phyloP scores from a whole-genome alignment of 2,329 filamentous ascomycete species.

The Penicillium sp. region DNA sequence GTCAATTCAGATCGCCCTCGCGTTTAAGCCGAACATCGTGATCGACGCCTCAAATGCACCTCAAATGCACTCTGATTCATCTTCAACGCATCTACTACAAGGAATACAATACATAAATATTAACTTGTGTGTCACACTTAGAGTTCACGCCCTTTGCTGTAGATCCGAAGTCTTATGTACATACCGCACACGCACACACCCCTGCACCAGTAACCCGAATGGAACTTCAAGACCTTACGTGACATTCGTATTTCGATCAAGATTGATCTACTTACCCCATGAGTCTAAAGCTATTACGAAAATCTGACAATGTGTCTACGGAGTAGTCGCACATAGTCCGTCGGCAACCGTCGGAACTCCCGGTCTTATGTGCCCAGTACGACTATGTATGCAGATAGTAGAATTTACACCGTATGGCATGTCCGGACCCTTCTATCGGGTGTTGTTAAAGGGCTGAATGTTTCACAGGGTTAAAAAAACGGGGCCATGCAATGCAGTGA shows the following conservation, averaged over 20 bases:
- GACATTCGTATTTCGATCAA: not conserved
- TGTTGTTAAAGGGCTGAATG: not conserved
- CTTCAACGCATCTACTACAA: not conserved
- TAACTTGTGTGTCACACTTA: slow-evolving; percentile 3
- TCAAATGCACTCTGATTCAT: not conserved
- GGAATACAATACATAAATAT: not conserved
- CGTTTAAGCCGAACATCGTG: not conserved
- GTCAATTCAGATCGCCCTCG: slow-evolving; percentile 1
- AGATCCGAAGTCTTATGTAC: not conserved
- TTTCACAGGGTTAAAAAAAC: not conserved
- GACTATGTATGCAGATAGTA: not conserved
- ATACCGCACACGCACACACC: not conserved
- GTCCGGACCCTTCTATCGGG: too few relatives aligned
- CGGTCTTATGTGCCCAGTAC: not conserved
- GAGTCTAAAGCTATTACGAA: not conserved
- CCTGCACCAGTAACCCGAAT: not conserved
- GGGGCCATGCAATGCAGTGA: slow-evolving; percentile 3
- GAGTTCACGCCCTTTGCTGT: slow-evolving; percentile 5
- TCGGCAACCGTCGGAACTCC: slow-evolving; percentile 8
- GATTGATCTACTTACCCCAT: not conserved
- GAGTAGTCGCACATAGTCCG: not conserved
- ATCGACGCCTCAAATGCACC: slow-evolving; percentile 1
- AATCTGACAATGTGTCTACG: not conserved
- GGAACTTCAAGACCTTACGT: not conserved
- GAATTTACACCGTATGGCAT: not conserved